Evolutionary conservation across 305 asterid species (phyloP).

Genomic region (Fraxinus platypoda): DNA sequence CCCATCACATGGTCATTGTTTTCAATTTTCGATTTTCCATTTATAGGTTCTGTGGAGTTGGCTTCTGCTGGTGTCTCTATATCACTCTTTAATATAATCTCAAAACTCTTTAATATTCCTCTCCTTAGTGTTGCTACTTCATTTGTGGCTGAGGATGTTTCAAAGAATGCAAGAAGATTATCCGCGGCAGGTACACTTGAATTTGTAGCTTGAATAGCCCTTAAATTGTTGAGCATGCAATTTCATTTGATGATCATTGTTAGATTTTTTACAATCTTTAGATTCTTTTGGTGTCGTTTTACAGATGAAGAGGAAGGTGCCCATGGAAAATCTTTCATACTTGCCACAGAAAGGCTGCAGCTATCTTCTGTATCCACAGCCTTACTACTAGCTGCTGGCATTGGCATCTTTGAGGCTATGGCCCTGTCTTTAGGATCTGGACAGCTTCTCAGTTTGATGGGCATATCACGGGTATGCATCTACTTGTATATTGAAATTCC

Average conservation of each 20-base stretch:
- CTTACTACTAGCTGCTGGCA: slow-evolving; percentile 72
- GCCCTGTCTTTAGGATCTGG: slow-evolving; percentile 82
- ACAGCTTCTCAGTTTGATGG: slow-evolving; percentile 82
- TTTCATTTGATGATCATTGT: slow-evolving; percentile 2
- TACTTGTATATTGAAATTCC: not conserved
- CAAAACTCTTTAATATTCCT: slow-evolving; percentile 88
- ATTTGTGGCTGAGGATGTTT: slow-evolving; percentile 92
- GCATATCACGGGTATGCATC: slow-evolving; percentile 67
- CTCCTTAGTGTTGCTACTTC: slow-evolving; percentile 95
- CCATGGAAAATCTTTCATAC: slow-evolving; percentile 21
- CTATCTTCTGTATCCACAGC: slow-evolving; percentile 92
- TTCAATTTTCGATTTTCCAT: slow-evolving; percentile 6
- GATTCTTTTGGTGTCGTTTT: slow-evolving; percentile 4
- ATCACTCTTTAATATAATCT: slow-evolving; percentile 75
- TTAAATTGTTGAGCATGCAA: not conserved
- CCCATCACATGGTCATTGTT: not conserved
- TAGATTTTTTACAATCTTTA: not conserved
- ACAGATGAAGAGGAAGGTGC: slow-evolving; percentile 28
- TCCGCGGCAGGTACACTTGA: slow-evolving; percentile 49
- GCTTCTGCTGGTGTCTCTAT: slow-evolving; percentile 96
- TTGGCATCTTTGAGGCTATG: slow-evolving; percentile 78
- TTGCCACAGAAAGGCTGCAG: slow-evolving; percentile 52
- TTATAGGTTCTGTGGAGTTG: slow-evolving; percentile 81
- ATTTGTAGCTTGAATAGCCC: slow-evolving; percentile 1
- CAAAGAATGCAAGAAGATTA: slow-evolving; percentile 53